phyloP scores from a whole-genome alignment of 208 protist species.

The Trypanosoma platydactyli region DNA sequence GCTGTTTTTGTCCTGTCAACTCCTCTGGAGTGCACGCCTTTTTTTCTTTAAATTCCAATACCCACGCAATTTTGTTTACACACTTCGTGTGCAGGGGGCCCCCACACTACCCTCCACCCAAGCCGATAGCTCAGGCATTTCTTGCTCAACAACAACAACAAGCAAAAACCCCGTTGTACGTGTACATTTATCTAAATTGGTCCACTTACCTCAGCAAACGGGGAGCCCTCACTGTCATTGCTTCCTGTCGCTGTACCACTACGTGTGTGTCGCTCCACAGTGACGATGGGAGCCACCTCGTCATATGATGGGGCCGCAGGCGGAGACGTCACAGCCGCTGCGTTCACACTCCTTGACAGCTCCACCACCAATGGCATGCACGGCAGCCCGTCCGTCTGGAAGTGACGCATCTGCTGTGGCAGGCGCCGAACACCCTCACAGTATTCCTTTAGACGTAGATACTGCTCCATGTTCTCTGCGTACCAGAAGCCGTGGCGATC shows the following conservation, averaged over 20 bases:
- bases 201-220: neutral
- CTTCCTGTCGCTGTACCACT: constrained; percentile 5
- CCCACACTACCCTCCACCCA: neutral
- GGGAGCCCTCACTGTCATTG: neutral
- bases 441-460: constrained; percentile 72
- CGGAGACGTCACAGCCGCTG: constrained; percentile 22
- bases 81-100: no score
- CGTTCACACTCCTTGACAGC: constrained; percentile 38
- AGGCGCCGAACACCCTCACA: constrained; percentile 68
- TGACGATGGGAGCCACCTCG: constrained; percentile 53
- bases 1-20: no score
- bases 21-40: no score
- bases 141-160: neutral
- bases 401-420: constrained; percentile 70
- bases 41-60: neutral
- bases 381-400: constrained; percentile 67
- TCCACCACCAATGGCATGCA: constrained; percentile 88
- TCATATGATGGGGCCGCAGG: constrained; percentile 52
- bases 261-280: constrained; percentile 58
- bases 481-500: constrained; percentile 84
- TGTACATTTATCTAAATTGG: no score
- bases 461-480: constrained; percentile 54
- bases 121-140: neutral
- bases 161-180: no score
- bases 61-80: neutral